Evolutionary conservation across 2,329 filamentous ascomycete genomes (phyloP), one percentile per base, ranked within the genome.

Genomic region (Penicillium sp.): DNA sequence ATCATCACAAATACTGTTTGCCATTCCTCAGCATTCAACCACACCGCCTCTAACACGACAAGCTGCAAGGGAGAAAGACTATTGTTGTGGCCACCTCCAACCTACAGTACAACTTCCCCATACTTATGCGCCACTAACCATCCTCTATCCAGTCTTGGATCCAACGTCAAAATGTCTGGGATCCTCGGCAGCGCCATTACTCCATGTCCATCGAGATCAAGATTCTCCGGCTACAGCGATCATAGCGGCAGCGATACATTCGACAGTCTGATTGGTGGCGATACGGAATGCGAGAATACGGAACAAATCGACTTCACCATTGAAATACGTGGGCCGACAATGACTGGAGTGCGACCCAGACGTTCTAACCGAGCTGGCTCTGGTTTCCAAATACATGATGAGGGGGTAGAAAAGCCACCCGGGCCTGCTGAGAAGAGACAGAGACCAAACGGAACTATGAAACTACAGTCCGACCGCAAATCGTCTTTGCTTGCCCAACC

Each of bases 281-380:
- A 65, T 31, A 52, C 64, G 26, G 60, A 53, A 50, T 63, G 67
- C 11, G 74, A 77, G n/a, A 64, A 71, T 16, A 78, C 76, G 0
- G 68, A 59, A 5, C 70, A 73, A 19, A 63, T 78, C 22, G 74
- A 79, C 8, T 78, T 75, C 58, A 78, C 75, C 4, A 73, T 72
- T 13, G 74, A 75, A 46, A 68, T 78, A 49, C 66, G 62, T 48
- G 59, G 64, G 19, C 68, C 73, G 0, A 62, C 70, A 6, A 61
- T 71, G 26, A 71, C 60, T 14, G 64, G 64, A 35, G 66, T 57
- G 44, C 72, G 69, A 35, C 70, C 69, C 21, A 67, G 67, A 50
- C 64, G 71, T 62, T 64, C 62, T 48, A 68, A 65, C 37, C 64
- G 62, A 55, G 64, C 61, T 7, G 59, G 58, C 19, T 55, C 65